Evolutionary conservation across 2,329 filamentous ascomycete species (phyloP).

Genomic region (Hymenoscyphus linearis): DNA sequence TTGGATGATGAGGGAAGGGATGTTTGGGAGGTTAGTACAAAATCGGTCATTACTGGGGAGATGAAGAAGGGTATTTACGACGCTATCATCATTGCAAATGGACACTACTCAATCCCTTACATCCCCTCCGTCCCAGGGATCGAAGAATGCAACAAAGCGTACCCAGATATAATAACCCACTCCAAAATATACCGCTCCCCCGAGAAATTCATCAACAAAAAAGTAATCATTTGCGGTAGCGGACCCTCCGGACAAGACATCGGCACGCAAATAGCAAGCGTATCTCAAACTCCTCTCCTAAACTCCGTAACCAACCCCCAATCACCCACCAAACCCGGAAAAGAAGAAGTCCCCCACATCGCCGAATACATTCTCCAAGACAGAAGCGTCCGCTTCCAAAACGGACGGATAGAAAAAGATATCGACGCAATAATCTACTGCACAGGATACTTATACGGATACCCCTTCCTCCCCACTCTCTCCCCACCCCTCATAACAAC

Average conservation of each 20-base stretch:
- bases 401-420: conserved; percentile 58
- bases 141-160: conserved; percentile 49
- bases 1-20: conserved; percentile 30
- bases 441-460: conserved; percentile 83
- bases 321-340: conserved; percentile 30
- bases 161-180: conserved; percentile 61
- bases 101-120: conserved; percentile 67
- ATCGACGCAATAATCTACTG: conserved; percentile 80
- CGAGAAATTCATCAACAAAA: conserved; percentile 58
- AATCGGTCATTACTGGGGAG: conserved; percentile 24
- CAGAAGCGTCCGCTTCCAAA: conserved; percentile 59
- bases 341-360: conserved; percentile 53
- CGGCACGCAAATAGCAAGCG: conserved; percentile 63
- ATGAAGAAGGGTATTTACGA: conserved; percentile 44
- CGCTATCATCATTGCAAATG: conserved; percentile 69
- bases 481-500: conserved; percentile 55
- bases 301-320: conserved; percentile 54
- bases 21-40: conserved; percentile 48
- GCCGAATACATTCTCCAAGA: conserved; percentile 48
- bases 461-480: conserved; percentile 60
- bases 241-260: conserved; percentile 83
- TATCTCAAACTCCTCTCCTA: conserved; percentile 57
- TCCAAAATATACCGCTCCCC: conserved; percentile 75
- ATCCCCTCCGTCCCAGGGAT: conserved; percentile 60
- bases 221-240: conserved; percentile 79